Conservation (phyloP, 768 basidiomycete species). For the Mycena leptocephala region DNA sequence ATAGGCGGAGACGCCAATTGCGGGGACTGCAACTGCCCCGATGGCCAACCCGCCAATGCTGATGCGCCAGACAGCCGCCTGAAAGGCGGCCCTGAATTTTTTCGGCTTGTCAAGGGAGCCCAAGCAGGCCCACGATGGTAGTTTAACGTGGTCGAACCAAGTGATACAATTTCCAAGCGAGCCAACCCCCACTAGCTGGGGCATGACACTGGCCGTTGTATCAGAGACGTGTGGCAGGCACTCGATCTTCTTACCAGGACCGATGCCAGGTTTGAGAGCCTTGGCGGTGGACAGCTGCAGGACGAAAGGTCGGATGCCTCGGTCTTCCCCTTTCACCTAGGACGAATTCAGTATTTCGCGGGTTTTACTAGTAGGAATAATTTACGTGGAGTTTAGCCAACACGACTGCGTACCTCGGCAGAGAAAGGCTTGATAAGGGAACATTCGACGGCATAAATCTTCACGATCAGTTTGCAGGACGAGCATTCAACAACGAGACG, state of each 20-base stretch:
- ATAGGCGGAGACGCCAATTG: background rate
- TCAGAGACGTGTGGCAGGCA: background rate
- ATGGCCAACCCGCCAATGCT: background rate
- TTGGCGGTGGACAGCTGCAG: background rate
- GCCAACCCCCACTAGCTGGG: background rate
- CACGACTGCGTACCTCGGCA: background rate
- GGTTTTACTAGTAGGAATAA: background rate
- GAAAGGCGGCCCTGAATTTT: background rate
- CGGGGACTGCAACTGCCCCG: background rate
- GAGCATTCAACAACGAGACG: too few relatives aligned
- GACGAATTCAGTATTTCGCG: background rate
- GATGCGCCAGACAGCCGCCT: background rate
- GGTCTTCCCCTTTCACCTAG: background rate
- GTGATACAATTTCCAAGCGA: background rate
- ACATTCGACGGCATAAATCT: constrained; percentile 9
- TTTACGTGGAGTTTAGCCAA: constrained; percentile 11
- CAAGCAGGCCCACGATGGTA: background rate
- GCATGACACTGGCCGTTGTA: background rate
- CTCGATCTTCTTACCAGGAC: background rate
- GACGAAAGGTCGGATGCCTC: background rate
- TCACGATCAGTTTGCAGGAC: too few relatives aligned
- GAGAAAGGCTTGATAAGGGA: background rate
- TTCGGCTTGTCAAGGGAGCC: background rate
- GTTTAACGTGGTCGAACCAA: constrained; percentile 5
- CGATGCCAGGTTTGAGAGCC: background rate